Conservation (phyloP, 1,284 basidiomycete genomes). For the Veloboletus limbatus region DNA sequence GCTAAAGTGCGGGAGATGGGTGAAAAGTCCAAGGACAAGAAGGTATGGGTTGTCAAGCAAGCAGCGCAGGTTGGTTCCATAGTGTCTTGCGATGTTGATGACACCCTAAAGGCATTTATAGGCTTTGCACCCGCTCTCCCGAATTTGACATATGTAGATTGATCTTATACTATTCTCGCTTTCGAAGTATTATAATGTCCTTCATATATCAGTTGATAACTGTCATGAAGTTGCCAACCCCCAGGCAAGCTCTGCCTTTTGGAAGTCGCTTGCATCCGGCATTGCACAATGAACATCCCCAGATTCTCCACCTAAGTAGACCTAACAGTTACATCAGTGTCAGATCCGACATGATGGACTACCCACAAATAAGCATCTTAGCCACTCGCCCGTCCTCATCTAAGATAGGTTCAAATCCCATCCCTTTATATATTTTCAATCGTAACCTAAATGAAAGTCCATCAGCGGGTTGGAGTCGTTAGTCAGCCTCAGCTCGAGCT, state of each 20-base stretch:
- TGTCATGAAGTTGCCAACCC: constrained; percentile 51
- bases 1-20: constrained; percentile 72
- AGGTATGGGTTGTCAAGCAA: constrained; percentile 65
- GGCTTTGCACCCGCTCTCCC: constrained; percentile 10
- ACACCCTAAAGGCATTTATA: constrained; percentile 6
- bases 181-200: constrained; percentile 12
- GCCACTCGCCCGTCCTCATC: constrained; percentile 47
- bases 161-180: constrained; percentile 4
- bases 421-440: constrained; percentile 60
- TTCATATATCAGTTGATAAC: constrained; percentile 5
- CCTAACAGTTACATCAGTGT: background rate
- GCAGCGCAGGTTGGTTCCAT: constrained; percentile 33
- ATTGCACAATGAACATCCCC: constrained; percentile 54
- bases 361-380: constrained; percentile 68
- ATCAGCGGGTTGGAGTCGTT: constrained; percentile 6
- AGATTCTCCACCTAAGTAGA: constrained; percentile 50
- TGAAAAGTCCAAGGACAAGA: constrained; percentile 68
- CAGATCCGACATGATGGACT: background rate
- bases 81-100: background rate
- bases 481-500: constrained; percentile 29
- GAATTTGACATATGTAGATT: constrained; percentile 3
- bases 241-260: constrained; percentile 51
- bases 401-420: constrained; percentile 66
- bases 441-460: constrained; percentile 46
- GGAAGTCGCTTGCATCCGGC: constrained; percentile 32